Base-by-base conservation (phyloP, 1,139 yeast species). In the Chernovozyma aurita region DNA sequence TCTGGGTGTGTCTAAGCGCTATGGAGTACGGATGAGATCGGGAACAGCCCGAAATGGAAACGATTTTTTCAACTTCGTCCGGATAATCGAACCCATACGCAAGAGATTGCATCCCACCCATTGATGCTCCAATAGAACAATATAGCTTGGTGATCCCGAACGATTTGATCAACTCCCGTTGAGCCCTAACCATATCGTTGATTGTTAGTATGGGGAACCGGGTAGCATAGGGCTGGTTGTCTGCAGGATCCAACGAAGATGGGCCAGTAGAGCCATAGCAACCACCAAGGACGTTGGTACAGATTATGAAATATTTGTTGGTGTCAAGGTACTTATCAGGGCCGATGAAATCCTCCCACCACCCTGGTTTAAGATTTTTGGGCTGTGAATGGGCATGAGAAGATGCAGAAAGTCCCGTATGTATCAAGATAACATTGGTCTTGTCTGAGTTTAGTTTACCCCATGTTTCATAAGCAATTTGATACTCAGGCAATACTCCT, bases 221-320 rank as follows among this genome's bases (percentile, higher is more conserved):
- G 0, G 97, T 87, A 1, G 90, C 96, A 56, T 87, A 90, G 32
- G 78, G 69, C 33, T 73, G 69, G 36, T 60, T 53, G 46, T 79
- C 82, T 1, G 80, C 78, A 0, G 95, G 95, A 50, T 86, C 90
- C 13, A 69, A 58, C 0, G 94, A 80, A 1, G 92, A 79, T 1
- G 97, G 97, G 0, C 97, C 97, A 0, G 97, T 88, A 3, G 95
- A 83, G 2, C 97, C 97, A 57, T 83, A 88, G 57, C 97, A 88
- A 1, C 97, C 95, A 9, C 97, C 97, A 33, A 88, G 67, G 3
- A 86, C 95, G 55, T 88, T 88, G 2, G 96, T 86, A 61, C 97
- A 88, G 3, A 88, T 76, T 5, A 88, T 76, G 55, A 85, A 86
- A 59, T 71, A 86, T 56, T 81, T 82, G 49, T 84, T 64, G 1